These are phyloP conservation scores for Fraxinus baroniana DNA, from an alignment of 305 asterid species.

Conservation along the genomic window DNA sequence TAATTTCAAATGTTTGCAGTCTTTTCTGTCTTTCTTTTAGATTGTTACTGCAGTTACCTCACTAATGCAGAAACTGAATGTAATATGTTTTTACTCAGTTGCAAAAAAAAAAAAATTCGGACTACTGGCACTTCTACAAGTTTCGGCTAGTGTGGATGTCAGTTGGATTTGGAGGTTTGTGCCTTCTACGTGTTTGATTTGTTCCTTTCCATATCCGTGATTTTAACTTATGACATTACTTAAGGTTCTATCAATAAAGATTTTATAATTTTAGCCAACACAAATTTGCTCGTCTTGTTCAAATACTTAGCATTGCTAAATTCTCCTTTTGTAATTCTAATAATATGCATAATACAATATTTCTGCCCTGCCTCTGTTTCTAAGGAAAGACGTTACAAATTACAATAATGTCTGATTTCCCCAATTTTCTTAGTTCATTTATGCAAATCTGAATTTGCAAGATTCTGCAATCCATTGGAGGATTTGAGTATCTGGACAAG, in stretches of 20 bases:
- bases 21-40: neutral
- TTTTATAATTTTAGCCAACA: neutral
- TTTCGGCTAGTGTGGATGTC: neutral
- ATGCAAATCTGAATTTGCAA: constrained; percentile 8
- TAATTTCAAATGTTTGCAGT: neutral
- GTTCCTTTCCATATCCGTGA: neutral
- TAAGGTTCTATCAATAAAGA: constrained; percentile 1
- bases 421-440: neutral
- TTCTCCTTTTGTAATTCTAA: neutral
- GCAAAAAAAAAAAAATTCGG: neutral
- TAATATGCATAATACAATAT: neutral
- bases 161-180: neutral
- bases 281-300: constrained; percentile 3
- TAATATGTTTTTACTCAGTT: neutral
- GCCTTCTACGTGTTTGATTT: neutral
- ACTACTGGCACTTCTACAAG: neutral
- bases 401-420: constrained; percentile 2
- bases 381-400: constrained; percentile 6
- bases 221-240: neutral
- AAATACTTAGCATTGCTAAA: neutral
- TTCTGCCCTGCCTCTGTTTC: neutral
- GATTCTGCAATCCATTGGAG: constrained; percentile 3
- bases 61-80: neutral
- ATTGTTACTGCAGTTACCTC: neutral
- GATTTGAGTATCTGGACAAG: neutral